Percentiles rank a stretch among this genome's conserved stretches.
Evolutionary conservation across 2,329 filamentous ascomycete genomes (phyloP).

Genomic region (Calonectria ilicicola): DNA sequence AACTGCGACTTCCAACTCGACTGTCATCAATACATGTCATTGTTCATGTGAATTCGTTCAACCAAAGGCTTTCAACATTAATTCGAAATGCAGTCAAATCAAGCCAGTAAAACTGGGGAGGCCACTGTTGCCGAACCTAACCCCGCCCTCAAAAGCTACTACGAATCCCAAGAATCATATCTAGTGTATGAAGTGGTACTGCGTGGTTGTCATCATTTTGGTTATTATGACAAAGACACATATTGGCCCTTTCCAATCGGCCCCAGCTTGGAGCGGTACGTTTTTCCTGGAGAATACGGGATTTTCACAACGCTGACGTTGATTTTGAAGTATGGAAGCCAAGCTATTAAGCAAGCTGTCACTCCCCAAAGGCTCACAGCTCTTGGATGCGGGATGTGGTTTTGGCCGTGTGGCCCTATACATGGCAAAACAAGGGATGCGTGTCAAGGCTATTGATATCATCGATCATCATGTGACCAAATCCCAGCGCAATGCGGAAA

Average conservation of each 20-base stretch:
- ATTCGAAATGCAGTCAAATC: not conserved
- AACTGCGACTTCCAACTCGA: not conserved
- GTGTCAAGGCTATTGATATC: slow-evolving; percentile 62
- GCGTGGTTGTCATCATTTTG: slow-evolving; percentile 63
- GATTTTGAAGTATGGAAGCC: slow-evolving; percentile 60
- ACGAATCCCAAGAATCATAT: slow-evolving; percentile 58
- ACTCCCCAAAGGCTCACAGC: slow-evolving; percentile 52
- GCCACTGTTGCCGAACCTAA: slow-evolving; percentile 52
- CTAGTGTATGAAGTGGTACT: slow-evolving; percentile 57
- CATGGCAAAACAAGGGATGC: slow-evolving; percentile 56
- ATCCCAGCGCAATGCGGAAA: slow-evolving; percentile 54
- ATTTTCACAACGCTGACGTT: not conserved
- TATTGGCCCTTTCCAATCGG: slow-evolving; percentile 62
- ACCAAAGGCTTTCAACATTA: not conserved
- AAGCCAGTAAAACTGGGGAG: not conserved
- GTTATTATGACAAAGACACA: slow-evolving; percentile 58
- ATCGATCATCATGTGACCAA: slow-evolving; percentile 59
- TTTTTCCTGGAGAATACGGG: too few relatives aligned
- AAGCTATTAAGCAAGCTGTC: slow-evolving; percentile 54
- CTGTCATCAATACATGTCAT: not conserved
- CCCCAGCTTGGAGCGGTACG: slow-evolving; percentile 44
- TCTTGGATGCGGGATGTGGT: slow-evolving; percentile 66
- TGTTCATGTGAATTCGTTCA: not conserved
- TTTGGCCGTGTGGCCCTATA: slow-evolving; percentile 61
- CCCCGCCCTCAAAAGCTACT: slow-evolving; percentile 56